Evolutionary conservation across 352 stramenopile species (phyloP).

Genomic region (Phytophthora pistaciae): DNA sequence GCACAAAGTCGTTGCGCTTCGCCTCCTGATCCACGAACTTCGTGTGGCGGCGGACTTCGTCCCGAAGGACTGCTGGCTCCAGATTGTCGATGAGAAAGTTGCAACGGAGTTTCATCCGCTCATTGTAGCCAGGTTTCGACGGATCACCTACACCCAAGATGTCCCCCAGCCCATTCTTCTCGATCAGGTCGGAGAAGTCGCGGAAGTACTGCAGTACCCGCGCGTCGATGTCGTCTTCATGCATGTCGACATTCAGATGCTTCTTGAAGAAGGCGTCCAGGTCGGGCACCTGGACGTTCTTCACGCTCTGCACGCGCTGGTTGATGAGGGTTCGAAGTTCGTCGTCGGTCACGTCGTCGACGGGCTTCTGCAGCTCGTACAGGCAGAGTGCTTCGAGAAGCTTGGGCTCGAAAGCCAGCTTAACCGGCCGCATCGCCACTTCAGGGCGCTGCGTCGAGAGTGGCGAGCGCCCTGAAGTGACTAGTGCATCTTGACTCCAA

Average conservation of each 20-base stretch:
- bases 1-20: too few species aligned
- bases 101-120: neutral
- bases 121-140: neutral
- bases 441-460: too few species aligned
- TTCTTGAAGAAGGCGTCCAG: constrained; percentile 5
- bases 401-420: neutral
- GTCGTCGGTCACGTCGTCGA: neutral
- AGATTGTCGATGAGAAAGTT: too few species aligned
- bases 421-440: neutral
- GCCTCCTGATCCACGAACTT: too few species aligned
- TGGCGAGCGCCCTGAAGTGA: too few species aligned
- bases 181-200: constrained; percentile 1
- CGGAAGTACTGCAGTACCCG: constrained; percentile 9
- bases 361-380: neutral
- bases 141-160: constrained; percentile 11
- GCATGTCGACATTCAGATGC: constrained; percentile 7
- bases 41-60: too few species aligned
- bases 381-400: neutral
- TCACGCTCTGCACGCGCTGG: neutral
- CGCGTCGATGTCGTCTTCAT: constrained; percentile 9
- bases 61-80: too few species aligned
- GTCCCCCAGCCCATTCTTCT: neutral
- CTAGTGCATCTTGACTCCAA: too few species aligned
- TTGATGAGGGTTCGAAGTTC: neutral
- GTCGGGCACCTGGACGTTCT: constrained; percentile 11